Evolutionary conservation across 2,329 filamentous ascomycete genomes (phyloP), one percentile per base, ranked within the genome.

Genomic region (Colletotrichum tamarilloi): DNA sequence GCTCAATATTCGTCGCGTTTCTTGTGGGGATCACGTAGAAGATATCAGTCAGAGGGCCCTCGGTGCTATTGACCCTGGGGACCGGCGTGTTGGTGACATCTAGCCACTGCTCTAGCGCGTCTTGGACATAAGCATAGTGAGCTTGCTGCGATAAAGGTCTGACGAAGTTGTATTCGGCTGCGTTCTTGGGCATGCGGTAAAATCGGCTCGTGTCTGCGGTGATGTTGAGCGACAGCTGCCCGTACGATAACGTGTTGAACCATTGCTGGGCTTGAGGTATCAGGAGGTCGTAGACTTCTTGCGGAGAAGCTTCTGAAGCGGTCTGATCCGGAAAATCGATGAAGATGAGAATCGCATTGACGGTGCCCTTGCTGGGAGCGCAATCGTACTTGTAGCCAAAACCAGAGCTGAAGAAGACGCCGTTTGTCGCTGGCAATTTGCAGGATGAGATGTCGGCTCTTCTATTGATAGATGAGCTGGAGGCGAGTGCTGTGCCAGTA

Each of bases 291-390:
- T 68, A 68, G 12, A 57, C 22, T 30, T 68, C 64, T 22, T 67
- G 22, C 1, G 42, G 62, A 68, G 30, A 78, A 73, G 26, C 32
- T 74, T 75, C 7, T 76, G 71, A 3, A 38, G 64, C 35, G 12
- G 42, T 64, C 38, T 55, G 62, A 11, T 83, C 81, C 1, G 75
- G 68, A 62, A 82, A 83, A 75, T 84, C 82, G 65, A 84, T 77
- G 69, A 84, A 84, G 38, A 84, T 76, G 81, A 84, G 82, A 67
- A 77, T 79, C 19, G 77, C 80, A 11, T 67, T 75, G 1, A 82
- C 74, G 0, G 77, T 77, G 9, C 82, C 82, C 1, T 75, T 78
- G 65, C 79, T 80, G 1, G 81, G 77, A 2, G 80, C 79, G 67
- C 81, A 83, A 67, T 81, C 76, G 11, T 74, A 35, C 8, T 76